phyloP scores from a whole-genome alignment of 163 green algal genomes.

The Scenedesmus sp. region DNA sequence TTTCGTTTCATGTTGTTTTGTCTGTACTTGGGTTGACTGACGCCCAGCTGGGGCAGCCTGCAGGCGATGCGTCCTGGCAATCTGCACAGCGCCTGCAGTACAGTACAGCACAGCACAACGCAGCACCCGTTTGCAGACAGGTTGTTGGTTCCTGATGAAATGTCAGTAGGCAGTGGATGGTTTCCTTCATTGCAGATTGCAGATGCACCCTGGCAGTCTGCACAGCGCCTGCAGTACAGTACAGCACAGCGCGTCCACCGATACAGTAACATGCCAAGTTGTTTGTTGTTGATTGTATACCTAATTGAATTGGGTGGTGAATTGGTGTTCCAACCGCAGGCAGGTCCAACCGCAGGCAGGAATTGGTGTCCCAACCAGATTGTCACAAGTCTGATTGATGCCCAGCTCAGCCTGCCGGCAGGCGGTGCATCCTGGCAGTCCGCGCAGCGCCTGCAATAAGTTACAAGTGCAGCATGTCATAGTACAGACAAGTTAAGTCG shows the following conservation, averaged over 20 bases:
- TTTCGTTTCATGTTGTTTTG: too few relatives aligned
- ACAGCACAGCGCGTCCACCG: slow-evolving; percentile 45
- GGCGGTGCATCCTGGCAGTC: slow-evolving; percentile 77
- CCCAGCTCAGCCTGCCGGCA: slow-evolving; percentile 84
- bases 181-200: neutral
- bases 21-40: slow-evolving; percentile 74
- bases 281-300: too few relatives aligned
- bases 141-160: too few relatives aligned
- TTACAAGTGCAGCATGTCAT: neutral
- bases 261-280: neutral
- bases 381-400: too few relatives aligned
- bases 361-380: too few relatives aligned
- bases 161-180: neutral
- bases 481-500: neutral
- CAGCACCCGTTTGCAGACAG: neutral
- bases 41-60: slow-evolving; percentile 86
- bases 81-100: slow-evolving; percentile 79
- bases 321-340: too few relatives aligned
- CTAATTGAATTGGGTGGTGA: too few relatives aligned
- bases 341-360: too few relatives aligned
- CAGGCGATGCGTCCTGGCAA: slow-evolving; percentile 69
- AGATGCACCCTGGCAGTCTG: neutral
- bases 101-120: neutral
- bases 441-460: slow-evolving; percentile 69
- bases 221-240: slow-evolving; percentile 28